phyloP scores from a whole-genome alignment of 441 rosid species.

The Adansonia gregorii region DNA sequence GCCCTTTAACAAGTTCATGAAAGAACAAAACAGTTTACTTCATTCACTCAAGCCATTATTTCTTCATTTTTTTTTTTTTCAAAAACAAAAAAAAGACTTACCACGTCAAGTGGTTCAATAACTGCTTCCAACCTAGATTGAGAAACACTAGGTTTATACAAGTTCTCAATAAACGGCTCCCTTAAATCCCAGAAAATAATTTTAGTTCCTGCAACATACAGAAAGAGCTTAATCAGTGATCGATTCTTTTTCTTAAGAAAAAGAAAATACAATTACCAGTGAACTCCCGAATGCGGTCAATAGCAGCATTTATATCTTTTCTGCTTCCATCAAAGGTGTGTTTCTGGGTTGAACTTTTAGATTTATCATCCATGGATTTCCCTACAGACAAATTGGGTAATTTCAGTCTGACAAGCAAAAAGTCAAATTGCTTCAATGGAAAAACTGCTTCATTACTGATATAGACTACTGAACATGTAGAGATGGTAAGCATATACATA shows the following conservation, averaged over 20 bases:
- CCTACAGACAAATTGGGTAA: constrained; percentile 44
- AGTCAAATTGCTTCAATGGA: not conserved
- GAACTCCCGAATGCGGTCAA: constrained; percentile 85
- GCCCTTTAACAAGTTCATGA: not conserved
- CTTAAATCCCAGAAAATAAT: constrained; percentile 88
- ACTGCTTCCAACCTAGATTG: constrained; percentile 82
- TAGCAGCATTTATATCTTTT: constrained; percentile 86
- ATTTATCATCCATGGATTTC: constrained; percentile 68
- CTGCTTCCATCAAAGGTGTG: constrained; percentile 87
- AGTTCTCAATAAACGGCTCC: constrained; percentile 81
- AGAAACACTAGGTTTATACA: constrained; percentile 80
- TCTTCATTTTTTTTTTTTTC: not conserved
- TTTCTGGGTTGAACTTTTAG: constrained; percentile 68
- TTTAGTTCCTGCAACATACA: constrained; percentile 73
- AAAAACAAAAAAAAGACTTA: constrained; percentile 36
- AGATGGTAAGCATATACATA: not conserved
- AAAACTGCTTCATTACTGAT: not conserved
- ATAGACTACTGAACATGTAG: not conserved
- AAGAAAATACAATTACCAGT: constrained; percentile 57
- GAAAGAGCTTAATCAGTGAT: constrained; percentile 29
- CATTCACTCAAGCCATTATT: not conserved
- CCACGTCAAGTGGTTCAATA: constrained; percentile 82
- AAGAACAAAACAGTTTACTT: not conserved
- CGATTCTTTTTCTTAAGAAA: constrained; percentile 19
- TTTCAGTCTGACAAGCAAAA: constrained; percentile 7